Base-by-base conservation (phyloP, 345 rosid species). In the Eucalyptus albens region DNA sequence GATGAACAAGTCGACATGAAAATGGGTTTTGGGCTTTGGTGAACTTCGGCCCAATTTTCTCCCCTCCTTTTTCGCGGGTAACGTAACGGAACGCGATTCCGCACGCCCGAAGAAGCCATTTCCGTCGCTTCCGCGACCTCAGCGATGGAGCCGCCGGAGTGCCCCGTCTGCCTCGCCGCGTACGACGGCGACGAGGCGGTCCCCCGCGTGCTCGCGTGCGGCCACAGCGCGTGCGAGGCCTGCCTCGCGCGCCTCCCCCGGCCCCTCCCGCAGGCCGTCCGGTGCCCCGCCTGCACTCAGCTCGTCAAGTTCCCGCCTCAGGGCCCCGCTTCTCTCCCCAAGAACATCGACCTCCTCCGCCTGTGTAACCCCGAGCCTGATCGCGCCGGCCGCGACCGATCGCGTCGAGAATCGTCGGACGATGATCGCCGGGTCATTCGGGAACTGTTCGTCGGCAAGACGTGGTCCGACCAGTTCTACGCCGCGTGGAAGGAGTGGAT, bases 231-330 rank as follows among this genome's bases (percentile, higher is more conserved):
- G 87, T 97, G 99, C 94, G 96, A 97, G 93, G 86, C 93, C 42
- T 97, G 99, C 87, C 93, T 97, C n/a, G 86, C 69, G 11, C 93
- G 88, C 69, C 92, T 97, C 27, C 99, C 98, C 14, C 93, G 95
- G 87, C 94, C 92, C 89, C 94, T 92, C 87, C 94, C 96, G 7
- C 90, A 88, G 22, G 95, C 98, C 31, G 93, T 97, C 91, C 97
- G 98, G 53, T 97, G 99, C 89, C 99, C 98, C 6, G 97, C 96
- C 27, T 97, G 98, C 89, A 96, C 95, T 33, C 98, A 95, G 37
- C 95, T 97, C 90, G 97, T 97, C 94, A 96, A 95, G 91, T 93
- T 88, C 90, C 97, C 98, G 13, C 89, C 92, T n/a, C 94, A 92
- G 42, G 98, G 97, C n/a, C 97, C 98, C 88, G 81, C 95, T 26